A percentile compares a stretch with the other conserved stretches of the same genome.
Evolutionary conservation across 2,329 filamentous ascomycete genomes (phyloP).

Genomic region (Teratosphaeria destructans): DNA sequence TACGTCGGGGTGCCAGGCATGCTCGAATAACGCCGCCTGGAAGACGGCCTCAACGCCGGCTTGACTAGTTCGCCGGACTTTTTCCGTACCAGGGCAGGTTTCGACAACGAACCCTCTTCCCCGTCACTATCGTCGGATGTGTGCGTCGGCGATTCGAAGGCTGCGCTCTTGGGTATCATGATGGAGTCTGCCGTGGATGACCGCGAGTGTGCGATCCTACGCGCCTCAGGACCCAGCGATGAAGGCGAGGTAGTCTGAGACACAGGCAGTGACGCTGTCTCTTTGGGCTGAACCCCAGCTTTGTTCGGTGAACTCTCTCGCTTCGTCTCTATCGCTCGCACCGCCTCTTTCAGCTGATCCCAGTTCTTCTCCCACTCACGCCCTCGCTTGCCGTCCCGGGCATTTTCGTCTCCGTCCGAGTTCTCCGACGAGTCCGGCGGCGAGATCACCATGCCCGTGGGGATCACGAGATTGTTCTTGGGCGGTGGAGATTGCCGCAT

Average conservation of each 20-base stretch:
- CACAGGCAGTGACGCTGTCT: conserved; percentile 25
- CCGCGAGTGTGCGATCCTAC: conserved; percentile 51
- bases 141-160: conserved; percentile 32
- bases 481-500: conserved; percentile 79
- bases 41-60: conserved; percentile 72
- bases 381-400: conserved; percentile 21
- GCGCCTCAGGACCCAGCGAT: conserved; percentile 42
- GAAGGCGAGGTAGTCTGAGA: conserved; percentile 24
- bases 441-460: conserved; percentile 75
- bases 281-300: conserved; percentile 6
- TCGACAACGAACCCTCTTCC: conserved; percentile 36
- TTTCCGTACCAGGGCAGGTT: conserved; percentile 91
- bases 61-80: conserved; percentile 96
- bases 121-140: conserved; percentile 43
- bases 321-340: conserved; percentile 66
- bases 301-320: conserved; percentile 47
- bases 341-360: conserved; percentile 67
- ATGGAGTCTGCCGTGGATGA: conserved; percentile 49
- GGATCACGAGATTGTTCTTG: conserved; percentile 64
- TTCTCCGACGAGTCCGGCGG: conserved; percentile 76
- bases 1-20: conserved; percentile 97
- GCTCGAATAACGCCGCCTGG: conserved; percentile 76
- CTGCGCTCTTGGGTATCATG: conserved; percentile 33
- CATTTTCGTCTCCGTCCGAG: conserved; percentile 62
- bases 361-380: conserved; percentile 37